Evolutionary conservation across 2,329 filamentous ascomycete species (phyloP).

Genomic region (Sclerotinia sclerotiorum): DNA sequence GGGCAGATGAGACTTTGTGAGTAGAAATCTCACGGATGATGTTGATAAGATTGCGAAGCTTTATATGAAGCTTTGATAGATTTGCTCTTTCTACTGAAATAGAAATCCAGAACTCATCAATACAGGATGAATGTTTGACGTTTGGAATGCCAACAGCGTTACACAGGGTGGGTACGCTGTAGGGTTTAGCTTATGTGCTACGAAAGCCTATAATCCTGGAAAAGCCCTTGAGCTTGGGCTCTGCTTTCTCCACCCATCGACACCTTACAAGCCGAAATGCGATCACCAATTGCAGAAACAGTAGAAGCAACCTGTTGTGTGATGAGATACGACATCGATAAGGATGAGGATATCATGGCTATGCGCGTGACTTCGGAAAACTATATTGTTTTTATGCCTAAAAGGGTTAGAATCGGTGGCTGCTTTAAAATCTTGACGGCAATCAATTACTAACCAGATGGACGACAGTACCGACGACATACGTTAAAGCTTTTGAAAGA

Average conservation of each 20-base stretch:
- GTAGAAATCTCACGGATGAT: not conserved
- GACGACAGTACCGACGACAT: not conserved
- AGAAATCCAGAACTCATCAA: not conserved
- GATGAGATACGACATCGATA: not conserved
- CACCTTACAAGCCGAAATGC: not conserved
- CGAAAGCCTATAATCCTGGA: not conserved
- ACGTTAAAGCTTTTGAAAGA: not conserved
- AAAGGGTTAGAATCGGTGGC: not conserved
- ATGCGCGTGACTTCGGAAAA: constrained; percentile 6
- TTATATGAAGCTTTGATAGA: not conserved
- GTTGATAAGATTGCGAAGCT: not conserved
- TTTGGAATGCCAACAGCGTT: not conserved
- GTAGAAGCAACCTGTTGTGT: not conserved
- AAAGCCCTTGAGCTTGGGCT: not conserved
- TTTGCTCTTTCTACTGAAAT: not conserved
- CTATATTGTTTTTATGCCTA: not conserved
- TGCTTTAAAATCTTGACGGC: not conserved
- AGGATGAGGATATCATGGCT: not conserved
- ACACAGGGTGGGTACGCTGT: not conserved
- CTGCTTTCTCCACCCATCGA: not conserved
- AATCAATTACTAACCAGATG: not conserved
- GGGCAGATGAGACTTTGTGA: not conserved
- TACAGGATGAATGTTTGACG: not conserved
- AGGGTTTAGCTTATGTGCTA: not conserved
- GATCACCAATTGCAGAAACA: not conserved